These are phyloP conservation scores for Ceriops zippeliana DNA, from an alignment of 345 rosid genomes.

Conservation along the genomic window DNA sequence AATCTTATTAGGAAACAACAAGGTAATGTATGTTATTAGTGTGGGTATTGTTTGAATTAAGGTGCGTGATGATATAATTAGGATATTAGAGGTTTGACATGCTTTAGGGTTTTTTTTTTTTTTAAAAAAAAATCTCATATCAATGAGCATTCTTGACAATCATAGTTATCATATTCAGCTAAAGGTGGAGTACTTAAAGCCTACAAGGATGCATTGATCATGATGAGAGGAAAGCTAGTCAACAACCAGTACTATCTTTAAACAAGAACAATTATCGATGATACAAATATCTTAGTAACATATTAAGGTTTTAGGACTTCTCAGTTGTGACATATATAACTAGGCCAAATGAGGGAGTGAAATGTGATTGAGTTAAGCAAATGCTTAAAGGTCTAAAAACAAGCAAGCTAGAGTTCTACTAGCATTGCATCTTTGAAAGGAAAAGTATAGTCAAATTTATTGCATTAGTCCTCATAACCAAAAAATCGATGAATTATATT, in stretches of 20 bases:
- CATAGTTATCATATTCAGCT: too few relatives aligned
- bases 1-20: neutral
- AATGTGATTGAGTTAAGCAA: neutral
- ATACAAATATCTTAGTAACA: too few relatives aligned
- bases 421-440: neutral
- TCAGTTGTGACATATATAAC: too few relatives aligned
- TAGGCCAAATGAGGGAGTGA: too few relatives aligned
- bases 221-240: too few relatives aligned
- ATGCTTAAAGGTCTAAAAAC: neutral
- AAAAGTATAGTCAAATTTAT: neutral
- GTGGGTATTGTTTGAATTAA: neutral
- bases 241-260: too few relatives aligned
- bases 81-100: neutral
- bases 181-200: too few relatives aligned
- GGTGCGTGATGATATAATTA: neutral
- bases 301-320: too few relatives aligned
- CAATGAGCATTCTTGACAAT: too few relatives aligned
- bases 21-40: neutral
- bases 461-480: accelerated
- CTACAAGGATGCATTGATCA: too few relatives aligned
- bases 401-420: neutral
- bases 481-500: neutral
- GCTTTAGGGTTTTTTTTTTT: too few relatives aligned
- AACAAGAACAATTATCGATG: too few relatives aligned
- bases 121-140: neutral